These are phyloP conservation scores for Myrmaecium sp. DNA, from an alignment of 2,329 filamentous ascomycete species.

Conservation along the genomic window DNA sequence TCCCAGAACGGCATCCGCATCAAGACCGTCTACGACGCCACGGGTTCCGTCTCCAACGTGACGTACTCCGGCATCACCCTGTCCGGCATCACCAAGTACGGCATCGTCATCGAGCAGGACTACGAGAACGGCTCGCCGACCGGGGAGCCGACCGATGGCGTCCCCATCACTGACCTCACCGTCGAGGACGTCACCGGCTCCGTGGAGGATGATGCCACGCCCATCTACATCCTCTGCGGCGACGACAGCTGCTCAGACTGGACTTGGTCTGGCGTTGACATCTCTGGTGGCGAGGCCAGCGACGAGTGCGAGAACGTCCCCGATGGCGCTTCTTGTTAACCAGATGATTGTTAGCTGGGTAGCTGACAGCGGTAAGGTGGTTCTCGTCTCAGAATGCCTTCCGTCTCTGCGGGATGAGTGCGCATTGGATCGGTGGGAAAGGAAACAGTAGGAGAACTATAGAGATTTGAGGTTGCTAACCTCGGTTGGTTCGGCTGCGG, in stretches of 20 bases:
- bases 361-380: too few relatives aligned
- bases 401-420: too few relatives aligned
- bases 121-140: constrained; percentile 31
- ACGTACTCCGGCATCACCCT: constrained; percentile 31
- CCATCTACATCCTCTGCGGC: constrained; percentile 41
- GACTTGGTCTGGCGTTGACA: constrained; percentile 32
- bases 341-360: too few relatives aligned
- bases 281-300: constrained; percentile 21
- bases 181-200: constrained; percentile 26
- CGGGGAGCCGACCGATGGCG: constrained; percentile 28
- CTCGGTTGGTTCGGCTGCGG: too few relatives aligned
- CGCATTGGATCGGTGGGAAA: too few relatives aligned
- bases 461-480: too few relatives aligned
- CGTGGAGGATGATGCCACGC: constrained; percentile 13
- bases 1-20: constrained; percentile 36
- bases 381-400: too few relatives aligned
- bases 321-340: constrained; percentile 18
- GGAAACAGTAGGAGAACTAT: too few relatives aligned
- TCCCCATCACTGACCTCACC: constrained; percentile 28
- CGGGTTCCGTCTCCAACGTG: constrained; percentile 32
- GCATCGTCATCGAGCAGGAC: constrained; percentile 36
- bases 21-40: constrained; percentile 35
- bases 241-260: constrained; percentile 35
- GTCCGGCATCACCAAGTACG: constrained; percentile 28
- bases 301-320: constrained; percentile 18